phyloP scores from a whole-genome alignment of 2,329 filamentous ascomycete species.

The Penicillium sp. region DNA sequence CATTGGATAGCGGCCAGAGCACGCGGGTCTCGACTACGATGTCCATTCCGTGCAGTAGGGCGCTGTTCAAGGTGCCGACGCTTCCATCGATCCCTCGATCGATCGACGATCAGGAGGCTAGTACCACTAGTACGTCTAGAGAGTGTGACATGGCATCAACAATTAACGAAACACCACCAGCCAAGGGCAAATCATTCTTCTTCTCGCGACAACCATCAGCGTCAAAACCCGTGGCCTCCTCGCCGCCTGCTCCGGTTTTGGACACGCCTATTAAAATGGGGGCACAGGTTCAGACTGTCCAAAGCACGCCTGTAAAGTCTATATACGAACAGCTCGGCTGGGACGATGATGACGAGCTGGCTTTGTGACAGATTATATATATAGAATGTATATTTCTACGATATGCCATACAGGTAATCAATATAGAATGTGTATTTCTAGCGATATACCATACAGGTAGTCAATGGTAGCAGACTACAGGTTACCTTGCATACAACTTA shows the following conservation, averaged over 20 bases:
- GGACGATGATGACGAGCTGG: slow-evolving; percentile 36
- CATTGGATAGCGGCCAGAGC: slow-evolving; percentile 15
- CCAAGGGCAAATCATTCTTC: slow-evolving; percentile 2
- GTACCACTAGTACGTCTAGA: background rate
- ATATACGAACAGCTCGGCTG: slow-evolving; percentile 44
- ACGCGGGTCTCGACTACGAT: slow-evolving; percentile 9
- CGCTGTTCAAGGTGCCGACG: slow-evolving; percentile 16
- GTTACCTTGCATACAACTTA: too few species aligned
- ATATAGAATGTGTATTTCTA: too few species aligned
- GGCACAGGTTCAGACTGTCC: background rate
- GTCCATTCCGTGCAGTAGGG: slow-evolving; percentile 9
- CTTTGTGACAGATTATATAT: background rate
- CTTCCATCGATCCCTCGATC: slow-evolving; percentile 5
- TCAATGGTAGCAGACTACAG: too few species aligned
- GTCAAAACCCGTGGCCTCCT: background rate
- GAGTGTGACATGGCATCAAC: background rate
- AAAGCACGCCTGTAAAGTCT: slow-evolving; percentile 31
- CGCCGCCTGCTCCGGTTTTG: slow-evolving; percentile 20
- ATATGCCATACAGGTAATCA: too few species aligned
- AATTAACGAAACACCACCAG: slow-evolving; percentile 4
- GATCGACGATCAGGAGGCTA: background rate
- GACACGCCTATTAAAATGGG: slow-evolving; percentile 31
- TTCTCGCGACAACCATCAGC: background rate
- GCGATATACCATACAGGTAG: too few species aligned
- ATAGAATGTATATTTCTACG: too few species aligned